Base-by-base conservation (phyloP, 306 rosid genomes). In the Hylodesmum podocarpum region DNA sequence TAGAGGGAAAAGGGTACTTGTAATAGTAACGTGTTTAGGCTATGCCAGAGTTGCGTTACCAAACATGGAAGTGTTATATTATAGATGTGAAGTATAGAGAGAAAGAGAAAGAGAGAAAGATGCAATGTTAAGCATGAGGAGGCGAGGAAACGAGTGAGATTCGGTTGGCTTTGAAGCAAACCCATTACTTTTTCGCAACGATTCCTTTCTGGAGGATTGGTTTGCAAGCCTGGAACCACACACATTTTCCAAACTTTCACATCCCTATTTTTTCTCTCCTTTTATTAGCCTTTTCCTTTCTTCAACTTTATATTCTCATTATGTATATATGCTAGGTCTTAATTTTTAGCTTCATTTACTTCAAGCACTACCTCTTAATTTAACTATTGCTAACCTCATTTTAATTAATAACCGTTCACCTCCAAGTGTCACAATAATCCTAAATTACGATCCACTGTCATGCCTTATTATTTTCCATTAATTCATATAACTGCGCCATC, bases 141-240 rank as follows among this genome's bases (percentile, higher is more conserved):
- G 85, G 90, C 74, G 71, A 85, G 91, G 95, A 87, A 88, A 88
- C 57, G 86, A 91, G 98, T 89, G 91, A 88, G 93, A 93, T 93
- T 91, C 98, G 90, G 93, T 91, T 91, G 96, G 92, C 92, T 91
- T 89, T 85, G 93, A 93, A 93, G 98, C 98, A 93, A 93, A 88
- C 92, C 89, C 94, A 57, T 88, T 91, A 86, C 98, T 89, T 93
- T 88, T 89, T 74, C 37, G 76, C 81, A 80, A 93, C 89, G 96
- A 89, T 91, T 91, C 95, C 93, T 89, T 86, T 83, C 89, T 84
- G 89, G 85, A 90, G 84, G 87, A 89, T 90, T 93, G 88, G 86
- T 80, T 90, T 93, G 92, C 97, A 91, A 93, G 96, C 93, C 95
- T 91, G 87, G 90, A 91, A 86, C 94, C 88, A 78, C 89, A 88